Evolutionary conservation across 352 stramenopile genomes (phyloP).

Genomic region (Phytopythium montanum): DNA sequence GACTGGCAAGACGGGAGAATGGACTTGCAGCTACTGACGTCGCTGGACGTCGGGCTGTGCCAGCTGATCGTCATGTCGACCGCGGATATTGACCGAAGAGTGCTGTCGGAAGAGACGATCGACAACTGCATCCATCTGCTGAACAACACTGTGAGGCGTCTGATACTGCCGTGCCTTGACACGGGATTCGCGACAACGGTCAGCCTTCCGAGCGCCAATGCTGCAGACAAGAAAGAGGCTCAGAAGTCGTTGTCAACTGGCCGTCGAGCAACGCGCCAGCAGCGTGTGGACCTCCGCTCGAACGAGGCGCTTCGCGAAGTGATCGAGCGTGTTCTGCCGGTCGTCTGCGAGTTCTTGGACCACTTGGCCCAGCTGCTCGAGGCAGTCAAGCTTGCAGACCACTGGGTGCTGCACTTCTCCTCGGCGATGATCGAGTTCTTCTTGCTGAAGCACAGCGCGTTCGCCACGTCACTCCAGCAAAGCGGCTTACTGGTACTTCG

Average conservation of each 20-base stretch:
- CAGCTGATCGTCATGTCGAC: constrained; percentile 74
- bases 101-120: constrained; percentile 81
- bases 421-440: constrained; percentile 68
- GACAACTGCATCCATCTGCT: constrained; percentile 75
- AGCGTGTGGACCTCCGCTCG: constrained; percentile 35
- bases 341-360: constrained; percentile 75
- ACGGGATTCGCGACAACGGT: constrained; percentile 32
- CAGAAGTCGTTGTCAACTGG: constrained; percentile 5
- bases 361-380: constrained; percentile 51
- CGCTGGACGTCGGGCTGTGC: constrained; percentile 68
- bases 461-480: constrained; percentile 60
- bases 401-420: constrained; percentile 71
- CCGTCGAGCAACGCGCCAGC: constrained; percentile 12
- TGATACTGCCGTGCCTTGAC: constrained; percentile 74
- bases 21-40: constrained; percentile 31
- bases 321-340: constrained; percentile 55
- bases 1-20: constrained; percentile 32
- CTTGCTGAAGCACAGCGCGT: constrained; percentile 55
- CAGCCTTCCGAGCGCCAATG: neutral
- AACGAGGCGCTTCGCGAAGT: constrained; percentile 49
- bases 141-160: constrained; percentile 43
- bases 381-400: constrained; percentile 71
- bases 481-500: constrained; percentile 57
- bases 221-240: neutral
- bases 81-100: constrained; percentile 54